Conservation (phyloP, 1,284 basidiomycete species). For the Marasmius tenuissimus region DNA sequence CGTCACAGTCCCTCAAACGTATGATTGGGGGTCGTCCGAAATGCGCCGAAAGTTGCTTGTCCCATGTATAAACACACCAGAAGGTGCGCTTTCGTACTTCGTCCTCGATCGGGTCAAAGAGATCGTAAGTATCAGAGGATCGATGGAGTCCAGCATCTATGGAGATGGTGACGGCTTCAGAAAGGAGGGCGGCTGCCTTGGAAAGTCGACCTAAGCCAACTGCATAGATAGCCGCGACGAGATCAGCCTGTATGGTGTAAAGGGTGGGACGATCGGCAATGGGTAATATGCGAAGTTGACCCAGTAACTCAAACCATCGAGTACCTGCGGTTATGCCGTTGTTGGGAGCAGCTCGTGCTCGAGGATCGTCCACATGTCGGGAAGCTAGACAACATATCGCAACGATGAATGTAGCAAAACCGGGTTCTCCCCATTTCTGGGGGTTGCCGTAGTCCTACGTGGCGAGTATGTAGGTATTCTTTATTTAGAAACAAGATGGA, state of each 20-base stretch:
- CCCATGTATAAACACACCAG: conserved; percentile 94
- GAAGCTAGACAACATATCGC: conserved; percentile 87
- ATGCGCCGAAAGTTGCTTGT: conserved; percentile 83
- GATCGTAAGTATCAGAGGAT: conserved; percentile 83
- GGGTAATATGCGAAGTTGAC: conserved; percentile 79
- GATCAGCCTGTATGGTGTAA: conserved; percentile 86
- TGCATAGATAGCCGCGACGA: conserved; percentile 86
- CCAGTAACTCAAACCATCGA: conserved; percentile 87
- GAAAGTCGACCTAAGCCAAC: conserved; percentile 87
- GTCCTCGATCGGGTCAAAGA: conserved; percentile 85
- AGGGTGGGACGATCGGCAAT: conserved; percentile 86
- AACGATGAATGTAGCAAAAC: conserved; percentile 89
- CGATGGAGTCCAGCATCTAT: conserved; percentile 87
- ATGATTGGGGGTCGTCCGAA: conserved; percentile 87
- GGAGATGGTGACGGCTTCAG: conserved; percentile 81
- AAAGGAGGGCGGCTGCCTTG: conserved; percentile 80
- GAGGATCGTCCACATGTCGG: conserved; percentile 85
- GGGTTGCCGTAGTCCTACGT: conserved; percentile 86
- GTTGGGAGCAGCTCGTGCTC: conserved; percentile 76
- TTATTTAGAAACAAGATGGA: conserved; percentile 8
- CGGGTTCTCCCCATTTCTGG: conserved; percentile 89
- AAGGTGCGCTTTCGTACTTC: conserved; percentile 90
- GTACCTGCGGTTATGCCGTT: conserved; percentile 86
- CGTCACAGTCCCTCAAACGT: conserved; percentile 83
- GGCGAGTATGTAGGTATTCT: conserved; percentile 10